Conservation (phyloP, 2,329 filamentous ascomycete species). For the Aspergillus ustus region DNA sequence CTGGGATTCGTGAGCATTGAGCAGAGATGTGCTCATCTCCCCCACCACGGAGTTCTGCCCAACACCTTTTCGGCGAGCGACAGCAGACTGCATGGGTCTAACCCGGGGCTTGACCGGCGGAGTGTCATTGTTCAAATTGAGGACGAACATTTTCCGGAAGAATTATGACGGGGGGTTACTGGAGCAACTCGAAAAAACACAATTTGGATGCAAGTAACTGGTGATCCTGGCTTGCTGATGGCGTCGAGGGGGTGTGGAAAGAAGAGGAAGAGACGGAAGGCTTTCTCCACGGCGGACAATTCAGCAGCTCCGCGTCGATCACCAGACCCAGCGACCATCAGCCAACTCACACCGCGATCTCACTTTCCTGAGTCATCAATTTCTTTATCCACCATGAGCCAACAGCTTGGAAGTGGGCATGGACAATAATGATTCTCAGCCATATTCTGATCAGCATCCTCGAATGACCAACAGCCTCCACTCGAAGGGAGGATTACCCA, state of each 20-base stretch:
- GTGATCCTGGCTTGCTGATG: background rate
- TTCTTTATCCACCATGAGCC: background rate
- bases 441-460: background rate
- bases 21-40: slow-evolving; percentile 7
- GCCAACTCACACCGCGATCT: background rate
- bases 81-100: slow-evolving; percentile 29
- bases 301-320: slow-evolving; percentile 12
- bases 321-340: background rate
- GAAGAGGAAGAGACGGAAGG: background rate
- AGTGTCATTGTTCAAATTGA: slow-evolving; percentile 16
- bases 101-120: slow-evolving; percentile 26
- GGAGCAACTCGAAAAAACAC: slow-evolving; percentile 7
- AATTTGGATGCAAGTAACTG: slow-evolving; percentile 2
- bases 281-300: slow-evolving; percentile 8
- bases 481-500: background rate
- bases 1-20: slow-evolving; percentile 4
- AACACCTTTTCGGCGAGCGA: slow-evolving; percentile 26
- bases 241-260: slow-evolving; percentile 9
- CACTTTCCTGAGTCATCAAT: background rate
- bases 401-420: background rate
- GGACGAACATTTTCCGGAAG: slow-evolving; percentile 9
- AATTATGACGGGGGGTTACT: slow-evolving; percentile 1
- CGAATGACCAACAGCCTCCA: background rate
- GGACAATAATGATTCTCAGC: background rate
- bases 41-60: slow-evolving; percentile 35